Evolutionary conservation across 306 rosid genomes (phyloP), one percentile per base, ranked within the genome.

Genomic region (Amphicarpaea edgeworthii): DNA sequence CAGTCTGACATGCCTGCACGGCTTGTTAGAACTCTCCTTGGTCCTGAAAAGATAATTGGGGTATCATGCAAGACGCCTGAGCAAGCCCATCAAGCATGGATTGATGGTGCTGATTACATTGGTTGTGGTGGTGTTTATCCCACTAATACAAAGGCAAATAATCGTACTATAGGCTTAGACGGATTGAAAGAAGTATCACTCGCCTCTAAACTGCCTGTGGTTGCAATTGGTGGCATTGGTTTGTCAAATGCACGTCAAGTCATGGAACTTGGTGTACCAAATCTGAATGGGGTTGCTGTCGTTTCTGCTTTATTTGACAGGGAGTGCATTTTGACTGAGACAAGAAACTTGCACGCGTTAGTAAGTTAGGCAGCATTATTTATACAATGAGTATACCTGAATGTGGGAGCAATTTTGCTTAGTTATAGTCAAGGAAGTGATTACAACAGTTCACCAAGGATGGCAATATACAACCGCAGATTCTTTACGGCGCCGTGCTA

Each of bases 61-160:
- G 89, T 95, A 32, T 95, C 98, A 3, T 95, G 98, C 93, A 95
- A 92, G 96, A 95, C 91, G 2, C 84, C 88, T 0, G 92, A 87
- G 81, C 97, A 95, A 60, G 98, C 98, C 0, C 79, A 88, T 26
- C 88, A 83, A 82, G 98, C 98, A 76, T 90, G 96, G 97, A 32
- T 86, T 28, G 88, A 72, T 63, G 96, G 97, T 72, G 98, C 97
- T 20, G 85, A 95, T 82, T 95, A 92, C 85, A 84, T 92, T 40
- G 98, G 98, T 34, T 85, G 89, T 50, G 98, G 98, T 7, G 97
- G 97, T 53, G 97, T 90, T 26, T 92, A 58, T 82, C 96, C 97
- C 57, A 92, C 98, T 4, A 88, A 81, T 24, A 95, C 98, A 14
- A 92, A 92, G 83, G 87, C 57, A 51, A 88, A 89, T 77, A 95